A percentile compares a stretch with the other conserved stretches of the same genome.
Conservation (phyloP, 2,329 filamentous ascomycete genomes). For the Polychaeton citri region DNA sequence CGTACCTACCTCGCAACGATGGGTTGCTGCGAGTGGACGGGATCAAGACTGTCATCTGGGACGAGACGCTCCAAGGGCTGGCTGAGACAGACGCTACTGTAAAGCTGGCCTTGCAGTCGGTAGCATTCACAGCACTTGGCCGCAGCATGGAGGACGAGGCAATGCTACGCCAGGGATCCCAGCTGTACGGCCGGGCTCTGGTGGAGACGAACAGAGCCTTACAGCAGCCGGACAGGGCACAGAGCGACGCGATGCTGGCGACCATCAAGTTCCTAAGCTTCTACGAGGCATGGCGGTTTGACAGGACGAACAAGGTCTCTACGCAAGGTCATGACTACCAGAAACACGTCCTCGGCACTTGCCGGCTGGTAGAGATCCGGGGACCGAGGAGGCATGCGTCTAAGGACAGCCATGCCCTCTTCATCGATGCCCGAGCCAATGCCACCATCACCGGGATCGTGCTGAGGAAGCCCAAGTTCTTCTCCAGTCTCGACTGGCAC, state of each 20-base stretch:
- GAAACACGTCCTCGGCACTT: not conserved
- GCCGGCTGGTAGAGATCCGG: not conserved
- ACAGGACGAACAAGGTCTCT: not conserved
- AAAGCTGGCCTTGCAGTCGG: not conserved
- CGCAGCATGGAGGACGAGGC: not conserved
- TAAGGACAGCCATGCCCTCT: not conserved
- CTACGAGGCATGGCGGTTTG: not conserved
- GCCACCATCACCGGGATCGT: not conserved
- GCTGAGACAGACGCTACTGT: not conserved
- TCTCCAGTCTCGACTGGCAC: not conserved
- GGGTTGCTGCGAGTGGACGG: not conserved
- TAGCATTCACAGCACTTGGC: not conserved
- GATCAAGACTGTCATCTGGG: not conserved
- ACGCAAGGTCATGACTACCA: not conserved
- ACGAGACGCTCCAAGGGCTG: not conserved
- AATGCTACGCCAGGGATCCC: not conserved
- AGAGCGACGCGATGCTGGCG: not conserved
- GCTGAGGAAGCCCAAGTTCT: not conserved
- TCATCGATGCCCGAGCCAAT: not conserved
- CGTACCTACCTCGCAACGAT: not conserved
- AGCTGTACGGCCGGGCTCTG: not conserved
- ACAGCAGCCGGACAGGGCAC: not conserved
- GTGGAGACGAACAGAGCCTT: not conserved
- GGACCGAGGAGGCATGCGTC: not conserved
- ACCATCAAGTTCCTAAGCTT: not conserved